Evolutionary conservation across 352 stramenopile species (phyloP).

Genomic region (Aphanomyces euteiches): DNA sequence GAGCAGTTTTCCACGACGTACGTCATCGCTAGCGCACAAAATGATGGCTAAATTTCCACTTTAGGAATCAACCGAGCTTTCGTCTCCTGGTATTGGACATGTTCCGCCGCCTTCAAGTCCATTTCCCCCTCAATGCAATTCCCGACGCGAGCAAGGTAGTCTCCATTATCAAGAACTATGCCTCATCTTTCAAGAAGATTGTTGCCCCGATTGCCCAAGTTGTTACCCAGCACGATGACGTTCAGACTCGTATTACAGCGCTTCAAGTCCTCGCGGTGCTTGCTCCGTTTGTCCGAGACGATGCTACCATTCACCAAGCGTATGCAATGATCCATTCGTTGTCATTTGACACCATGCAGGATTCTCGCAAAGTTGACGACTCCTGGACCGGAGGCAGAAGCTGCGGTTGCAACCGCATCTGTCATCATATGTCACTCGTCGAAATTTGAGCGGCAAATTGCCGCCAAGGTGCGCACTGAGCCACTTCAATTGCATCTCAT

Average conservation of each 20-base stretch:
- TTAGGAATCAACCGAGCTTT: constrained; percentile 24
- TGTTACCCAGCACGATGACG: constrained; percentile 6
- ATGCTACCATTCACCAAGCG: constrained; percentile 6
- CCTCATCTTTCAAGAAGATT: constrained; percentile 22
- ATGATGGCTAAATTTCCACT: background rate
- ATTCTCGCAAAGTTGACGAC: background rate
- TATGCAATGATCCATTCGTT: constrained; percentile 10
- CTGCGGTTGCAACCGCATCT: background rate
- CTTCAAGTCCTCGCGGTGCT: constrained; percentile 22
- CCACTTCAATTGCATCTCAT: background rate
- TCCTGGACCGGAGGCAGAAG: background rate
- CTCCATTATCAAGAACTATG: background rate
- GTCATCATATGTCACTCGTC: constrained; percentile 10
- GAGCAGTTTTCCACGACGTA: constrained; percentile 29
- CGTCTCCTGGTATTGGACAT: constrained; percentile 19
- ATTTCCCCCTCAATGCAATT: constrained; percentile 21
- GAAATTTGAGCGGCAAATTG: background rate
- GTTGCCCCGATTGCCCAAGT: constrained; percentile 14
- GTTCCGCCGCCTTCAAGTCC: constrained; percentile 16
- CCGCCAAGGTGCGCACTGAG: background rate
- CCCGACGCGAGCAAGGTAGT: constrained; percentile 18
- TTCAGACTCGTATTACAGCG: constrained; percentile 12
- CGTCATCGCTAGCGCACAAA: background rate
- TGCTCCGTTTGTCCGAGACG: constrained; percentile 8
- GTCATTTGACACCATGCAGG: background rate